A percentile compares a stretch with the other conserved stretches of the same genome.
phyloP scores from a whole-genome alignment of 371 early-diverging fungal genomes.

The Mucor racemosus region DNA sequence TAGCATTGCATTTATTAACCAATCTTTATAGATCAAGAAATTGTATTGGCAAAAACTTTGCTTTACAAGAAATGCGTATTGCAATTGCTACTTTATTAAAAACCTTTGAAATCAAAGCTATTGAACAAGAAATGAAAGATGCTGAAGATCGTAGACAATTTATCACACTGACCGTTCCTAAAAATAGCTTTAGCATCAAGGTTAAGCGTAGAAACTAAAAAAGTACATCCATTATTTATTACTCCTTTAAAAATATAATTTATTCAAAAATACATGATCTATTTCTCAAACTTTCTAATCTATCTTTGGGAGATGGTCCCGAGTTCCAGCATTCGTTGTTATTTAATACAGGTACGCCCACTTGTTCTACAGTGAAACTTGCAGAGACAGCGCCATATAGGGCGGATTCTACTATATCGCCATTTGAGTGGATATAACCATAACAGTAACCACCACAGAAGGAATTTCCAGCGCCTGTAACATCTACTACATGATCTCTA shows the following conservation, averaged over 20 bases:
- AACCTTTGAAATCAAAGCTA: conserved; percentile 33
- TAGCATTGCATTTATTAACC: no score
- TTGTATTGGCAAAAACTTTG: conserved; percentile 60
- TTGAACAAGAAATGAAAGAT: conserved; percentile 31
- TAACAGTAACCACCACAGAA: conserved; percentile 48
- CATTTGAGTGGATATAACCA: conserved; percentile 37
- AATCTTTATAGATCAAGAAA: conserved; percentile 34
- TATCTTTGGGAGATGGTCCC: conserved; percentile 28
- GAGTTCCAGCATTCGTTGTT: conserved; percentile 35
- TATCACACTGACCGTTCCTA: conserved; percentile 32
- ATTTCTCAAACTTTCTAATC: conserved; percentile 25
- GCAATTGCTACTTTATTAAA: conserved; percentile 40
- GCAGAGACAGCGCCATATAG: conserved; percentile 50
- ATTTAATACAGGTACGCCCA: conserved; percentile 37
- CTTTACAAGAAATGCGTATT: conserved; percentile 53
- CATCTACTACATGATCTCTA: conserved; percentile 34
- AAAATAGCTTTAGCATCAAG: conserved; percentile 33
- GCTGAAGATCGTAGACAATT: conserved; percentile 28
- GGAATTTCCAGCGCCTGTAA: conserved; percentile 57
- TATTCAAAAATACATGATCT: conserved; percentile 11
- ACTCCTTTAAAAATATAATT: neutral
- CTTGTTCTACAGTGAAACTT: conserved; percentile 51
- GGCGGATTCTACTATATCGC: conserved; percentile 34
- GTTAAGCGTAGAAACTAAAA: conserved; percentile 23
- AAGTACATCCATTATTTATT: neutral